These are phyloP conservation scores for Magnolia officinalis DNA, from an alignment of 164 flowering plant species.

Conservation along the genomic window DNA sequence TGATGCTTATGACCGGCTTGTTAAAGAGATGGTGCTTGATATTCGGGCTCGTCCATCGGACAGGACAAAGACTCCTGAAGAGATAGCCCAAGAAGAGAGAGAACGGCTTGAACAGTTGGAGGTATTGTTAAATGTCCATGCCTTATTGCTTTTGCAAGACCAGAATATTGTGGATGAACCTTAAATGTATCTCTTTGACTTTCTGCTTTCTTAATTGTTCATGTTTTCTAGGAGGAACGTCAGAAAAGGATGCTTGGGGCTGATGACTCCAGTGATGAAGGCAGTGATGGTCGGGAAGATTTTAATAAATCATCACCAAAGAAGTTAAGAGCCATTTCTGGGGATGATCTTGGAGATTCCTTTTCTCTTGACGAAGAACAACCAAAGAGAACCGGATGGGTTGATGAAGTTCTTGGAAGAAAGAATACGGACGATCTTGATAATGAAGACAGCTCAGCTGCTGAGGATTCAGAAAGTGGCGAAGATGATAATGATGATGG, in stretches of 20 bases:
- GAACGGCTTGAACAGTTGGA: conserved; percentile 77
- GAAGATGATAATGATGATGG: conserved; percentile 26
- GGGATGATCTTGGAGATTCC: conserved; percentile 96
- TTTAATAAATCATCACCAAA: conserved; percentile 24
- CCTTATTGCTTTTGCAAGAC: not conserved
- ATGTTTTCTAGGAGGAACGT: conserved; percentile 66
- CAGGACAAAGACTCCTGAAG: conserved; percentile 85
- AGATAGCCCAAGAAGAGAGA: conserved; percentile 86
- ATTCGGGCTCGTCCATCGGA: conserved; percentile 86
- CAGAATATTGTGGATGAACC: not conserved
- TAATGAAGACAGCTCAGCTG: conserved; percentile 39
- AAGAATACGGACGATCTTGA: conserved; percentile 31
- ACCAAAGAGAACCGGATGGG: conserved; percentile 57
- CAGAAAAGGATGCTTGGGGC: conserved; percentile 72
- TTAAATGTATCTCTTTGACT: not conserved
- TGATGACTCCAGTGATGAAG: conserved; percentile 76
- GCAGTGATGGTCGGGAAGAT: conserved; percentile 35
- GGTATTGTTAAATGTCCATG: conserved; percentile 32
- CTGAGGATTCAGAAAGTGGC: conserved; percentile 46
- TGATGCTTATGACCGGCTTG: conserved; percentile 68
- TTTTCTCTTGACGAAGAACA: conserved; percentile 49
- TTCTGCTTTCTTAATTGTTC: not conserved
- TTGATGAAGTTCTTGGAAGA: conserved; percentile 64
- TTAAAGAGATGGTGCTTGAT: conserved; percentile 65
- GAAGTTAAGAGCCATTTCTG: conserved; percentile 53